Evolutionary conservation across 139 green algal genomes (phyloP).

Genomic region (Gonium pectorale): DNA sequence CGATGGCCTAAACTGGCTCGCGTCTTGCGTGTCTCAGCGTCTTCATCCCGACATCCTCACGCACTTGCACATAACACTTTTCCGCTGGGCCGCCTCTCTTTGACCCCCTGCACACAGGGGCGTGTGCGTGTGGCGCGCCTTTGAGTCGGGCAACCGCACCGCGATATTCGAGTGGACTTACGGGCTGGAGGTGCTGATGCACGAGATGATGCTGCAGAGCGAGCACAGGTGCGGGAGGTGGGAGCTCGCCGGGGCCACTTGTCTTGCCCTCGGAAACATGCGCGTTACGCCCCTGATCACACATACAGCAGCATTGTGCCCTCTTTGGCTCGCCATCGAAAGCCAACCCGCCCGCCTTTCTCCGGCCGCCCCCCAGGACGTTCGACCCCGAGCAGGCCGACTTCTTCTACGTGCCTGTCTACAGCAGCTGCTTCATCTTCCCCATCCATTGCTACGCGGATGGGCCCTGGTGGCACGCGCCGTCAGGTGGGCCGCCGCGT

Average conservation of each 20-base stretch:
- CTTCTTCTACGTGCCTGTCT: slow-evolving; percentile 71
- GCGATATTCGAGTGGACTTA: slow-evolving; percentile 48
- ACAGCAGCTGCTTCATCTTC: slow-evolving; percentile 61
- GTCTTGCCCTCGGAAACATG: too few species aligned
- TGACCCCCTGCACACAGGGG: not conserved
- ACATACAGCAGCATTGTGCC: too few species aligned
- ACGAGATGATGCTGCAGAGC: slow-evolving; percentile 72
- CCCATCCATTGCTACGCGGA: slow-evolving; percentile 62
- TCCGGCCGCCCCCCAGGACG: slow-evolving; percentile 28
- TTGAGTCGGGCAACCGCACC: slow-evolving; percentile 14
- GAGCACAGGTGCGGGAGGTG: slow-evolving; percentile 55
- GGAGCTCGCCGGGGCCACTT: too few species aligned
- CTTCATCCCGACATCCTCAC: too few species aligned
- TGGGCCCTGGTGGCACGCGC: slow-evolving; percentile 46
- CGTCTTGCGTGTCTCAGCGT: too few species aligned
- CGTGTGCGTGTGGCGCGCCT: slow-evolving; percentile 46
- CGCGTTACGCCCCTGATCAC: too few species aligned
- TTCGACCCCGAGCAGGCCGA: slow-evolving; percentile 67
- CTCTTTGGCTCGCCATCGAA: not conserved
- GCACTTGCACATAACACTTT: not conserved
- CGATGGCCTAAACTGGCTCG: too few species aligned
- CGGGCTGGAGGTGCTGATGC: slow-evolving; percentile 60
- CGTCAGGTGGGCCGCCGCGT: not conserved
- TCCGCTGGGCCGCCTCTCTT: not conserved
- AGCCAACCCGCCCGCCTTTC: not conserved